Conservation (phyloP, 108 stramenopile species). For the Skeletonema tropicum region DNA sequence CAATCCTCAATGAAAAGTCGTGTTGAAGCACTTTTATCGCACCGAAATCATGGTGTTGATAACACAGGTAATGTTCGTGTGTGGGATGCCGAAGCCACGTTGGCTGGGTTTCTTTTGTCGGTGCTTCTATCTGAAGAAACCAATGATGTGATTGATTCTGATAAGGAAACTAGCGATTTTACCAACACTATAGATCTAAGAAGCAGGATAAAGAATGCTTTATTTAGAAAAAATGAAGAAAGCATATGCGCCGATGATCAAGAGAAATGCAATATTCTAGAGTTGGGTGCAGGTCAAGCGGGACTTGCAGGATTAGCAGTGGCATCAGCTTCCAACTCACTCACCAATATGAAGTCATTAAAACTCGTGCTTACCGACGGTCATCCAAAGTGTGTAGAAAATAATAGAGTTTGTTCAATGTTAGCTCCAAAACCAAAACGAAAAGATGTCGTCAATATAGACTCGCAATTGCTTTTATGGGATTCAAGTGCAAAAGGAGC, state of each 20-base stretch:
- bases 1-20: conserved; percentile 12
- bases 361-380: conserved; percentile 74
- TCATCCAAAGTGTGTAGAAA: conserved; percentile 67
- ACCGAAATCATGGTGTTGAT: conserved; percentile 68
- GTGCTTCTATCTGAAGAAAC: conserved; percentile 30
- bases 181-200: conserved; percentile 3
- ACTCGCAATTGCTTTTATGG: conserved; percentile 58
- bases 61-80: conserved; percentile 84
- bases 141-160: conserved; percentile 8
- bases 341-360: conserved; percentile 16
- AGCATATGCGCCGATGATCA: neutral
- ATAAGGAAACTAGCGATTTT: neutral
- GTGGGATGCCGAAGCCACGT: conserved; percentile 79
- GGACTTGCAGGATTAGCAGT: conserved; percentile 68
- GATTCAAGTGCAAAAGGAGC: conserved; percentile 45
- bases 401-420: conserved; percentile 60
- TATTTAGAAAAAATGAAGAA: neutral
- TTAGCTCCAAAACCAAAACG: conserved; percentile 15
- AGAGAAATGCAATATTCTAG: conserved; percentile 49
- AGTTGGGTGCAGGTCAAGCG: conserved; percentile 84
- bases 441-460: conserved; percentile 2
- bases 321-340: conserved; percentile 16
- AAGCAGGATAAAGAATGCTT: conserved; percentile 5
- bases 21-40: conserved; percentile 42
- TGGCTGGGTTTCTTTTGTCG: conserved; percentile 52